phyloP scores from a whole-genome alignment of 2,329 filamentous ascomycete species.

The Monilinia fructigena region DNA sequence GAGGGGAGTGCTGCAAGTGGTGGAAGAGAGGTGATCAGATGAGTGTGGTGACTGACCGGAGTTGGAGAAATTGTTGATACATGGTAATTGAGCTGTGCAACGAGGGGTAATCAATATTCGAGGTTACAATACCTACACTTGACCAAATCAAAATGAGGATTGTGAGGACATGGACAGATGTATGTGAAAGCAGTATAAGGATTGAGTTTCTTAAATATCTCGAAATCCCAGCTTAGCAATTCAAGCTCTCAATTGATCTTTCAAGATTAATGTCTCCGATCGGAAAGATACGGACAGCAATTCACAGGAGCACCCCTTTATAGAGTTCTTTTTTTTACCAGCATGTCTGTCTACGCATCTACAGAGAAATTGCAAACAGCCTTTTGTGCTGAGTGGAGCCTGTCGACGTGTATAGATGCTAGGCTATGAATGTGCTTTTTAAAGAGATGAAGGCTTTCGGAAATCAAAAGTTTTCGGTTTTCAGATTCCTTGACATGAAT shows the following conservation, averaged over 20 bases:
- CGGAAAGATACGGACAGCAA: background rate
- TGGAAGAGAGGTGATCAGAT: constrained; percentile 34
- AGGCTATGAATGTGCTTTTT: too few species aligned
- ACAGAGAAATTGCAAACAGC: background rate
- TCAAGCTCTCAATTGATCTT: background rate
- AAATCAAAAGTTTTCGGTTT: too few species aligned
- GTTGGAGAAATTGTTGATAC: background rate
- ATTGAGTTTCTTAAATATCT: background rate
- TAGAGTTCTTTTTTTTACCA: background rate
- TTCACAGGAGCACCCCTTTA: background rate
- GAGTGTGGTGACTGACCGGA: background rate
- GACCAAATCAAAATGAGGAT: background rate
- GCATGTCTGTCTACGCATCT: background rate
- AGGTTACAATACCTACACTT: background rate
- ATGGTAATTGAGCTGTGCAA: background rate
- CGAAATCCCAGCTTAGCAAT: background rate
- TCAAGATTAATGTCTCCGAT: background rate
- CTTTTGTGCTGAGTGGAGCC: too few species aligned
- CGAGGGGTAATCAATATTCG: background rate
- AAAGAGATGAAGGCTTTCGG: too few species aligned
- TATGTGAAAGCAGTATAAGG: background rate
- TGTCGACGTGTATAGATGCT: too few species aligned
- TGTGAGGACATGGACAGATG: background rate
- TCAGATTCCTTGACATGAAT: too few species aligned
- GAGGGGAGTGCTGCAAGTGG: constrained; percentile 23